Evolutionary conservation across 148 eudicot genomes (phyloP), one percentile per base, ranked within the genome.

Genomic region (Pouteria glomerata): DNA sequence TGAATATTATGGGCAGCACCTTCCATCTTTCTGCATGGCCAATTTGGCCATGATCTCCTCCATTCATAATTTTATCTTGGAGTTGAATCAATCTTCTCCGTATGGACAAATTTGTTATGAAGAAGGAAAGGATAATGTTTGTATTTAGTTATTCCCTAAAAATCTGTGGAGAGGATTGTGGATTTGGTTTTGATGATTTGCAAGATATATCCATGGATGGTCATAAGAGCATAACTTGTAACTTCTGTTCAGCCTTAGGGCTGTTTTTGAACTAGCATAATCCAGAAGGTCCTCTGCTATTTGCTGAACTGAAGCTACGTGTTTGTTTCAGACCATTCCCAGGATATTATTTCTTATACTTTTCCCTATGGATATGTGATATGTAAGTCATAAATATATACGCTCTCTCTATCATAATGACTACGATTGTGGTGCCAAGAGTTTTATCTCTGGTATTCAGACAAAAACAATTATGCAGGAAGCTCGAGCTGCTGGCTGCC

Each of bases 401-500:
- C 19, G 7, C 21, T 2, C 18, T 18, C 23, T 51, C 55, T n/a
- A 0, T 19, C 3, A n/a, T n/a, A n/a, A n/a, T n/a, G n/a, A n/a
- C n/a, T n/a, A n/a, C 8, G 55, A 51, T 59, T n/a, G 27, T n/a
- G 7, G 21, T 70, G 15, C 29, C 3, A 1, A 70, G 15, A 26
- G 55, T 70, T 70, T 27, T 27, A 34, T 19, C 6, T 33, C 6
- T 57, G 41, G 63, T 33, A 58, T 18, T 41, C 18, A 66, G 8
- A 14, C 44, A 39, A 4, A n/a, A 8, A 0, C 68, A 62, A 60
- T 60, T 73, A 44, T 78, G 72, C 85, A 96, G 99, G 99, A 90
- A 56, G 99, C 97, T 76, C 86, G 89, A 77, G 92, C 92, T 82
- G 96, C 97, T 76, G 99, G 97, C 31, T 96, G 99, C 73, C 84